Base-by-base conservation (phyloP, 306 rosid species). In the Sphenostylis stenocarpa region DNA sequence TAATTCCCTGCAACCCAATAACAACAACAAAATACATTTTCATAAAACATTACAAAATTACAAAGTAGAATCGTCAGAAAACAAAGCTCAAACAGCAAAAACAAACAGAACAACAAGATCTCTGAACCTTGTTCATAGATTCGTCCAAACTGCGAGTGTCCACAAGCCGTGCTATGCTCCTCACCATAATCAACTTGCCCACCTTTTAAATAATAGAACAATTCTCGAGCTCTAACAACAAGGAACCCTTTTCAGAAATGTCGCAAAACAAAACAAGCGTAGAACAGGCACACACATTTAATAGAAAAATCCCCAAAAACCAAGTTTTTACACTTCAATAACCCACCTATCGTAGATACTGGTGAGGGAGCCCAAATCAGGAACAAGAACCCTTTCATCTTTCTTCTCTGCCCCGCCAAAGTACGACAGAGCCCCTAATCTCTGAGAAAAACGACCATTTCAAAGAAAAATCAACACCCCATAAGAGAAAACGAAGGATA, bases 321-420 rank as follows among this genome's bases (percentile, higher is more conserved):
- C 24, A 67, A 56, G 8, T 20, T 57, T 53, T 20, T 26, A 36
- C 11, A 14, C 44, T 34, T 16, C 31, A 78, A 12, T 7, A 52
- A 60, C 88, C 51, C 39, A 90, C 99, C 99, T 86, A 62, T 96
- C 99, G 48, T 96, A 82, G 79, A 96, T 45, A 71, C 99, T 92
- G 44, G 99, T 96, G 28, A 96, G 63, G 68, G 99, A 96, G 7
- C 99, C 99, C 85, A 96, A 88, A 91, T 96, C 99, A 62, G 99
- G 99, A 5, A 96, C 99, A 19, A 96, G 97, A 79, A 92, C 99
- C 83, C 96, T 89, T 16, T 89, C 96, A 81, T 92, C 99, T 47
- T 87, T 96, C 92, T 92, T 92, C 91, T 96, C 99, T 3, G 99
- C 99, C 72, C 99, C 99, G 15, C 80, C 99, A 63, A 96, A 96